phyloP scores from a whole-genome alignment of 805 yeast species.

The Cyberlindnera mycetangii region DNA sequence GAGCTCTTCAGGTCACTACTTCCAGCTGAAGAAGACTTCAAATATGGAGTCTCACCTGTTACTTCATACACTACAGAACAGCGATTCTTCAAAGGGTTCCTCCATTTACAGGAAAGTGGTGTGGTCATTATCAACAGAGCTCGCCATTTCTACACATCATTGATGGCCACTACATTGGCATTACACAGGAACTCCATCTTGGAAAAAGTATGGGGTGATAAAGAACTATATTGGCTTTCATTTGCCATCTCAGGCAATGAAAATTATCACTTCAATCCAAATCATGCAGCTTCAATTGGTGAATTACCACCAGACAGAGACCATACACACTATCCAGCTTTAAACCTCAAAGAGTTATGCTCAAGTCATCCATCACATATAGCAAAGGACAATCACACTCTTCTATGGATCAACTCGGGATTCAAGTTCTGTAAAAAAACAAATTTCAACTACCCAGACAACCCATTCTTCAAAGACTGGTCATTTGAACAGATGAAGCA shows the following conservation, averaged over 20 bases:
- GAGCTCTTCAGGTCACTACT: conserved; percentile 5
- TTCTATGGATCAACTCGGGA: conserved; percentile 61
- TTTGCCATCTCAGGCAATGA: conserved; percentile 23
- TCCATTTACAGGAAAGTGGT: conserved; percentile 33
- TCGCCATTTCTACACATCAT: conserved; percentile 24
- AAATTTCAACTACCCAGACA: neutral
- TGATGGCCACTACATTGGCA: conserved; percentile 23
- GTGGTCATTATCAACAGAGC: conserved; percentile 21
- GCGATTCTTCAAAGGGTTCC: conserved; percentile 15
- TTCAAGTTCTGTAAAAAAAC: conserved; percentile 40
- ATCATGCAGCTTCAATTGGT: conserved; percentile 19
- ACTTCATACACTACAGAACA: conserved; percentile 5
- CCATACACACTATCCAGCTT: conserved; percentile 5
- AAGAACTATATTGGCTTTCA: conserved; percentile 37
- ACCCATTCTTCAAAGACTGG: conserved; percentile 25
- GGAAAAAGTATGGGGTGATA: conserved; percentile 35
- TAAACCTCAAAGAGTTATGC: conserved; percentile 36
- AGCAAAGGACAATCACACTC: conserved; percentile 28
- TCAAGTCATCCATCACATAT: conserved; percentile 60
- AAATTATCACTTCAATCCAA: conserved; percentile 12
- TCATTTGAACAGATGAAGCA: neutral
- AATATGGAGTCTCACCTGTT: conserved; percentile 5
- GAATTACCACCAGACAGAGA: conserved; percentile 13
- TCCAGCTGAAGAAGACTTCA: conserved; percentile 8
- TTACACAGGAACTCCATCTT: conserved; percentile 18